phyloP scores from a whole-genome alignment of 2,329 filamentous ascomycete species.

The Macrophomina phaseolina region DNA sequence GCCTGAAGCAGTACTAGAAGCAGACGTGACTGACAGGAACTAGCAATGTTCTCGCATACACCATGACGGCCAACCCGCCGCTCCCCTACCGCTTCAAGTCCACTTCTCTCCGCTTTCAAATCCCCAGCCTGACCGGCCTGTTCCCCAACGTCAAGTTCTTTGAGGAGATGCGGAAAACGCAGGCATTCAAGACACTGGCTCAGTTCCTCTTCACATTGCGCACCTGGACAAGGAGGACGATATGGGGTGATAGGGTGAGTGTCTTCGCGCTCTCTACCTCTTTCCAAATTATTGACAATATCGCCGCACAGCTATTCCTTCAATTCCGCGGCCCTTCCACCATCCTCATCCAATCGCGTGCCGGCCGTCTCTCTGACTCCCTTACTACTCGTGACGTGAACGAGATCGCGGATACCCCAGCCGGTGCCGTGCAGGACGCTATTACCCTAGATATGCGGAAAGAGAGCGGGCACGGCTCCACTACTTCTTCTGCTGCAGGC shows the following conservation, averaged over 20 bases:
- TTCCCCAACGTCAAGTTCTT: conserved; percentile 77
- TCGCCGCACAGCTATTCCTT: conserved; percentile 70
- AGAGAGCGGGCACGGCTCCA: conserved; percentile 34
- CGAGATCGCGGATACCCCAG: conserved; percentile 83
- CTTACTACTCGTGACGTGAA: conserved; percentile 81
- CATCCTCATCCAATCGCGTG: conserved; percentile 87
- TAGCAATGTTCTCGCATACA: conserved; percentile 90
- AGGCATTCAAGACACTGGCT: conserved; percentile 73
- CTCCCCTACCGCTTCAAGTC: conserved; percentile 87
- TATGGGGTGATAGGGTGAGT: conserved; percentile 84
- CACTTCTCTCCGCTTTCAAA: conserved; percentile 73
- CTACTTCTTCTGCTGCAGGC: neutral
- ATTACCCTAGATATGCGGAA: conserved; percentile 51
- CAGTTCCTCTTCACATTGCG: conserved; percentile 71
- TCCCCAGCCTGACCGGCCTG: conserved; percentile 71
- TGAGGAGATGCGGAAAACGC: conserved; percentile 69
- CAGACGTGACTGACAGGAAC: neutral
- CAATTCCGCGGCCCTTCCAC: conserved; percentile 87
- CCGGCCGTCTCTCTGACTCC: conserved; percentile 76
- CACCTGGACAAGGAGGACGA: conserved; percentile 77
- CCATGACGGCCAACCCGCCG: conserved; percentile 73
- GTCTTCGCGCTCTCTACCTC: conserved; percentile 30
- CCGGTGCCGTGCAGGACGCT: conserved; percentile 70
- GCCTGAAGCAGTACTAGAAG: conserved; percentile 1
- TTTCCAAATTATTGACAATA: neutral